These are phyloP conservation scores for Bullera alba DNA, from an alignment of 768 basidiomycete genomes.

Conservation along the genomic window DNA sequence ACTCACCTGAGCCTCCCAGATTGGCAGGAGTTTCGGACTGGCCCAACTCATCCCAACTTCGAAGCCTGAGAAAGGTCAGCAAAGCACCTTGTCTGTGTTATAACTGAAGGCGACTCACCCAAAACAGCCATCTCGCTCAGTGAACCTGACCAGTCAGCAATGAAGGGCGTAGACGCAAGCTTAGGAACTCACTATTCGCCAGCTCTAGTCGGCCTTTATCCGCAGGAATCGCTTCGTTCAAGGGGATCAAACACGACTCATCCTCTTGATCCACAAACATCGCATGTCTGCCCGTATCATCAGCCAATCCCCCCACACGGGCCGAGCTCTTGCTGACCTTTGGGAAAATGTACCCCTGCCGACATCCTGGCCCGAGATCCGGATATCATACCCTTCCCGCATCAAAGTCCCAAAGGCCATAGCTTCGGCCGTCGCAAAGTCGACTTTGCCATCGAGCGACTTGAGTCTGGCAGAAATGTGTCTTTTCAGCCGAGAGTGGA, in stretches of 20 bases:
- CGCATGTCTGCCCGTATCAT: conserved; percentile 57
- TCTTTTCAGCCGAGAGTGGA: conserved; percentile 68
- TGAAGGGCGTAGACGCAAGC: no score
- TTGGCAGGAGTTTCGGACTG: conserved; percentile 66
- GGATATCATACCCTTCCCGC: conserved; percentile 71
- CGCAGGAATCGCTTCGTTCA: conserved; percentile 52
- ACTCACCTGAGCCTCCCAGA: conserved; percentile 77
- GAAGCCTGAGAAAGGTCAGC: conserved; percentile 53
- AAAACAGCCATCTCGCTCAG: conserved; percentile 84
- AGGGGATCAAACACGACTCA: conserved; percentile 69
- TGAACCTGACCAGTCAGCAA: conserved; percentile 53
- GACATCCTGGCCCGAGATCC: conserved; percentile 89
- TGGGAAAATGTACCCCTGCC: conserved; percentile 86
- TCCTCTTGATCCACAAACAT: conserved; percentile 86
- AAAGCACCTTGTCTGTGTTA: no score
- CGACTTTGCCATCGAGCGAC: conserved; percentile 68
- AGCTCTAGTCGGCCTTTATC: conserved; percentile 65
- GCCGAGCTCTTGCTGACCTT: conserved; percentile 49
- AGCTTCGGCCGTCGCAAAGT: conserved; percentile 87
- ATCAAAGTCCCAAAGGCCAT: conserved; percentile 82
- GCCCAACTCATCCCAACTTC: conserved; percentile 91
- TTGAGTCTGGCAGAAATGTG: conserved; percentile 72
- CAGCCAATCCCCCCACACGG: background rate
- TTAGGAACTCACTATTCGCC: conserved; percentile 74
- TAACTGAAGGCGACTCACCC: conserved; percentile 51